These are phyloP conservation scores for Lophiostoma macrostomum DNA, from an alignment of 495 filamentous ascomycete genomes.

Conservation along the genomic window DNA sequence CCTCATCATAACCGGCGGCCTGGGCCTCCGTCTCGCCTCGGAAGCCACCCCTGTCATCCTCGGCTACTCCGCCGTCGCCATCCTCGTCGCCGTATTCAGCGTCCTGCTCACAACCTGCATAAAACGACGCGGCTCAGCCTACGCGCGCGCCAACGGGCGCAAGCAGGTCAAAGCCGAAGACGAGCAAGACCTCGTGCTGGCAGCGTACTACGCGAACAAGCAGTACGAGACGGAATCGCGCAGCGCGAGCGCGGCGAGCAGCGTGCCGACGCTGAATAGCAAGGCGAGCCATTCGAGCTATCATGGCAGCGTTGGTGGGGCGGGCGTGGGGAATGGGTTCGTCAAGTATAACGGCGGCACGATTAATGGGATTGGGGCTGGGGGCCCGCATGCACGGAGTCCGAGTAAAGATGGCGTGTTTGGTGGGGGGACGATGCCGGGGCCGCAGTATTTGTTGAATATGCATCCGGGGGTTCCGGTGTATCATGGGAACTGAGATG, in stretches of 20 bases:
- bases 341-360: too few relatives aligned
- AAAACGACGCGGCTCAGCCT: conserved; percentile 12
- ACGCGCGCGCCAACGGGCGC: conserved; percentile 3
- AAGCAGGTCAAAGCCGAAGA: conserved; percentile 9
- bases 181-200: conserved; percentile 17
- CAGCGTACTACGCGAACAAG: neutral
- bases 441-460: conserved; percentile 31
- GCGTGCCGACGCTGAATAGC: neutral
- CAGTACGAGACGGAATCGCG: neutral
- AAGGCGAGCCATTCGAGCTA: too few relatives aligned
- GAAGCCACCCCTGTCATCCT: conserved; percentile 5
- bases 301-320: too few relatives aligned
- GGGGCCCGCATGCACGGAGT: conserved; percentile 9
- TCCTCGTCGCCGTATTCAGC: conserved; percentile 14
- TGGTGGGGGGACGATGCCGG: conserved; percentile 30
- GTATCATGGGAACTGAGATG: conserved; percentile 8
- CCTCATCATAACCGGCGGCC: conserved; percentile 25
- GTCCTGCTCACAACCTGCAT: conserved; percentile 20
- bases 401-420: conserved; percentile 14
- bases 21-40: conserved; percentile 26
- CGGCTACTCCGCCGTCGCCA: conserved; percentile 18
- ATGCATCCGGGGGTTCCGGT: conserved; percentile 32
- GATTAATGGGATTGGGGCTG: too few relatives aligned
- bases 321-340: too few relatives aligned
- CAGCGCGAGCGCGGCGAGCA: conserved; percentile 3